A percentile compares a stretch with the other conserved stretches of the same genome.
phyloP scores from a whole-genome alignment of 345 rosid species.

The Euphorbia lathyris region DNA sequence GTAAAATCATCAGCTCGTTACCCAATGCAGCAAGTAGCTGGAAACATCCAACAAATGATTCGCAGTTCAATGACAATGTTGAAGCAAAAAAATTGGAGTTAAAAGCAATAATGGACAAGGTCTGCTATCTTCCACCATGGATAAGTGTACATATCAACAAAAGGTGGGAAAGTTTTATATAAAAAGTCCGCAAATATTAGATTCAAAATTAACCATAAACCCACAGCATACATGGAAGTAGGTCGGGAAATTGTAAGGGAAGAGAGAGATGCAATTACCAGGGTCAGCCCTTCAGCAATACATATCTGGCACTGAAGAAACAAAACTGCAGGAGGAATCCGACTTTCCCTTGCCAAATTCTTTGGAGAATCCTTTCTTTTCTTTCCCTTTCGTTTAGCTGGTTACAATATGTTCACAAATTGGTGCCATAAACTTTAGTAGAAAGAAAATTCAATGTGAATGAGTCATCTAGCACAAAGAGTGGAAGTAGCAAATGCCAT shows the following conservation, averaged over 20 bases:
- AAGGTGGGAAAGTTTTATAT: not conserved
- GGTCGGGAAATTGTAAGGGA: not conserved
- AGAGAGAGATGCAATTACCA: conserved; percentile 41
- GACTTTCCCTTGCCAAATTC: conserved; percentile 56
- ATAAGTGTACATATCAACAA: not conserved
- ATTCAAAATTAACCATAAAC: not conserved
- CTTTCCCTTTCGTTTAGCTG: conserved; percentile 83
- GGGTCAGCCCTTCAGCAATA: conserved; percentile 87
- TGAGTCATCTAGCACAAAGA: not conserved
- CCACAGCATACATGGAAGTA: not conserved
- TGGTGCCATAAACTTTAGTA: not conserved
- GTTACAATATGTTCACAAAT: conserved; percentile 21
- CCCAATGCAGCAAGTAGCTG: conserved; percentile 89
- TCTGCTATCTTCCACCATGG: conserved; percentile 4
- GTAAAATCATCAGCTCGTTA: conserved; percentile 58
- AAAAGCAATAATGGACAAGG: not conserved
- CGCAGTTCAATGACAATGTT: conserved; percentile 3
- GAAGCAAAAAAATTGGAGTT: conserved; percentile 4
- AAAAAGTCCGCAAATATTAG: conserved; percentile 4
- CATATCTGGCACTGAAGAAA: conserved; percentile 80
- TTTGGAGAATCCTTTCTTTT: conserved; percentile 66
- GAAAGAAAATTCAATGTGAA: not conserved
- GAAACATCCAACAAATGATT: conserved; percentile 10
- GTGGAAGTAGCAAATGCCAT: not conserved
- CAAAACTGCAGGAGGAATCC: conserved; percentile 61